Evolutionary conservation across 352 stramenopile genomes (phyloP).

Genomic region (Phytophthora crassamura): DNA sequence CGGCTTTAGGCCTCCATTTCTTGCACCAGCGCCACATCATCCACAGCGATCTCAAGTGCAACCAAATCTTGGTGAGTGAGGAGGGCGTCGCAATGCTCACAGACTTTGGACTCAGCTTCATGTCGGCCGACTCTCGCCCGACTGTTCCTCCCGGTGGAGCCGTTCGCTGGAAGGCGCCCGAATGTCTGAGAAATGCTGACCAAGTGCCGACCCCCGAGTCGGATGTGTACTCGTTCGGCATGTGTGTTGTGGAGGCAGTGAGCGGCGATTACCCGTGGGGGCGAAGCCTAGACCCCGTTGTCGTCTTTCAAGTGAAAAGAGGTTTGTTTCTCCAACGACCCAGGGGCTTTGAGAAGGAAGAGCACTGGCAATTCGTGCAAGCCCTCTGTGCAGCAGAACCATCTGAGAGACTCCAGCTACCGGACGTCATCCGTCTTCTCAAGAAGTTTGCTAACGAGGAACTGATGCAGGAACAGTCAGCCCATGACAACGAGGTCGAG

Average conservation of each 20-base stretch:
- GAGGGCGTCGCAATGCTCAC: conserved; percentile 34
- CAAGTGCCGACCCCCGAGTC: conserved; percentile 5
- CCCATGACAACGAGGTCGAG: not conserved
- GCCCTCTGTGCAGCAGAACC: conserved; percentile 10
- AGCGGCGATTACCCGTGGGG: conserved; percentile 12
- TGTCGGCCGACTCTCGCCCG: conserved; percentile 15
- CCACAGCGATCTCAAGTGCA: conserved; percentile 36
- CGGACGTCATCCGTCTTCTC: conserved; percentile 9
- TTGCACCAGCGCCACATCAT: conserved; percentile 29
- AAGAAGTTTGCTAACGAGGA: conserved; percentile 23
- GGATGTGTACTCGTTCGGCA: conserved; percentile 31
- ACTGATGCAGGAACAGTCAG: conserved; percentile 1
- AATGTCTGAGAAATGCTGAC: conserved; percentile 8
- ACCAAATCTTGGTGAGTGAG: conserved; percentile 34
- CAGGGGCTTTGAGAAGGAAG: conserved; percentile 8
- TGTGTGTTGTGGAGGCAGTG: too few relatives aligned
- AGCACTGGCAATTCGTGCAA: conserved; percentile 23
- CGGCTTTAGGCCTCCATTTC: conserved; percentile 26
- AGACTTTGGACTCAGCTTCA: conserved; percentile 43
- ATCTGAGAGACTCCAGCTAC: conserved; percentile 2
- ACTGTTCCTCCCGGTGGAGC: conserved; percentile 7
- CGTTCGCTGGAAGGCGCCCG: conserved; percentile 25
- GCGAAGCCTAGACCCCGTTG: conserved; percentile 1
- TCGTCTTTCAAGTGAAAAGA: conserved; percentile 22
- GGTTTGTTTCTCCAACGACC: conserved; percentile 10